These are phyloP conservation scores for Fusarium miscanthi DNA, from an alignment of 2,329 filamentous ascomycete species.

Conservation along the genomic window DNA sequence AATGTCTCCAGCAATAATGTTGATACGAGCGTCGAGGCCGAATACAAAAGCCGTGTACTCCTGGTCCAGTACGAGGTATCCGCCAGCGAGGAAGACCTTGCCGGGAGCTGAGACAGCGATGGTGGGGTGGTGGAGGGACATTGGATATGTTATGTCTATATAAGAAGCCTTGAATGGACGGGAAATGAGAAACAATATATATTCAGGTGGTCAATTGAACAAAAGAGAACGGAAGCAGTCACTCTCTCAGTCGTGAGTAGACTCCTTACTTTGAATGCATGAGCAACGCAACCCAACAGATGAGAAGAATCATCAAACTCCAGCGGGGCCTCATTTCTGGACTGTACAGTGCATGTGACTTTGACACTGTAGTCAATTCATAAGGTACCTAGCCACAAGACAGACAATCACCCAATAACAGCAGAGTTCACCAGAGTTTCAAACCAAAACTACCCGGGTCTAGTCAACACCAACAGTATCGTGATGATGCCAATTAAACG, in stretches of 20 bases:
- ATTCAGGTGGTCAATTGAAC: no score
- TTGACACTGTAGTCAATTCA: constrained; percentile 27
- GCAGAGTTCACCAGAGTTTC: constrained; percentile 4
- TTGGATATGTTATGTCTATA: constrained; percentile 6
- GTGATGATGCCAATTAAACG: constrained; percentile 30
- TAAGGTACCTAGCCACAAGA: background rate
- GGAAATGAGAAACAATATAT: background rate
- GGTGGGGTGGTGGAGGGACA: constrained; percentile 50
- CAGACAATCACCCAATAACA: constrained; percentile 15
- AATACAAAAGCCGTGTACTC: constrained; percentile 81
- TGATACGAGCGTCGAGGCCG: constrained; percentile 75
- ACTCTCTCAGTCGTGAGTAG: constrained; percentile 18
- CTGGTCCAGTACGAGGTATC: constrained; percentile 93
- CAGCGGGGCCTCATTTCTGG: constrained; percentile 38
- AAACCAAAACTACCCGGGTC: background rate
- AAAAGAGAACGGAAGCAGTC: background rate
- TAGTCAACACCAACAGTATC: background rate
- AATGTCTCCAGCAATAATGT: constrained; percentile 69
- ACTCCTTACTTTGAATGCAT: constrained; percentile 29
- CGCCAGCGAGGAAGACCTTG: constrained; percentile 94
- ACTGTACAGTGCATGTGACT: constrained; percentile 33
- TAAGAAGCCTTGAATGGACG: background rate
- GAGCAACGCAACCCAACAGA: constrained; percentile 6
- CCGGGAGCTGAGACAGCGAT: constrained; percentile 87
- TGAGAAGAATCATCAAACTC: constrained; percentile 35